Evolutionary conservation across 1,284 basidiomycete genomes (phyloP), one percentile per base, ranked within the genome.

Genomic region (Apiotrichum porosum): DNA sequence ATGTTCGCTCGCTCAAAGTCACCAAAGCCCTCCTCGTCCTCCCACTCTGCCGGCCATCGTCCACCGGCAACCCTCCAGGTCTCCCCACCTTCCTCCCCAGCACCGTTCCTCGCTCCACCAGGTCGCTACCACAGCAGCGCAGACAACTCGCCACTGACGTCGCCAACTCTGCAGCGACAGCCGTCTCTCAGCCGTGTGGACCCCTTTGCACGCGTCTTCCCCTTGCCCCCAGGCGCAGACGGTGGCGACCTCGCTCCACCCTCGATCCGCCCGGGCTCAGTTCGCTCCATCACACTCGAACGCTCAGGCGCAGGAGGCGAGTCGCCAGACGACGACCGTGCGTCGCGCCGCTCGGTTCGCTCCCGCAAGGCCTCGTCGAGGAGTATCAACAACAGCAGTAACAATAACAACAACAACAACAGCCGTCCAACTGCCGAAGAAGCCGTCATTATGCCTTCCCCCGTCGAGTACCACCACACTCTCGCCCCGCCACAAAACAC

Each of bases 241-340:
- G 26, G n/a, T n/a, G 6, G 35, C 3, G 41, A 43, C 23, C 39
- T 40, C 8, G 33, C 35, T 15, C 37, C 24, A 6, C 49, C 54
- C 9, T 21, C 40, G 4, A 55, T 55, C 31, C 43, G 49, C 5
- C 49, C 54, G 15, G 54, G 54, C 40, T 55, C 54, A 0, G 47
- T 55, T 10, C 47, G 44, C 24, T 46, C 43, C 34, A 39, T 52
- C n/a, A 47, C 37, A 4, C 37, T 49, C 12, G 44, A 46, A 14
- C 38, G 35, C 6, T 21, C 44, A n/a, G 31, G 38, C 10, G 41
- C 9, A 12, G 8, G 19, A 34, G 31, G 31, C 18, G 36, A 45
- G 19, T 43, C 42, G 1, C 42, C 42, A 36, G 52, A 50, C 38
- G 52, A 51, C 24, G 49, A 51, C 48, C 31, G 36, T 6, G 47